Conservation (phyloP, 345 rosid species). For the Acer campestre region DNA sequence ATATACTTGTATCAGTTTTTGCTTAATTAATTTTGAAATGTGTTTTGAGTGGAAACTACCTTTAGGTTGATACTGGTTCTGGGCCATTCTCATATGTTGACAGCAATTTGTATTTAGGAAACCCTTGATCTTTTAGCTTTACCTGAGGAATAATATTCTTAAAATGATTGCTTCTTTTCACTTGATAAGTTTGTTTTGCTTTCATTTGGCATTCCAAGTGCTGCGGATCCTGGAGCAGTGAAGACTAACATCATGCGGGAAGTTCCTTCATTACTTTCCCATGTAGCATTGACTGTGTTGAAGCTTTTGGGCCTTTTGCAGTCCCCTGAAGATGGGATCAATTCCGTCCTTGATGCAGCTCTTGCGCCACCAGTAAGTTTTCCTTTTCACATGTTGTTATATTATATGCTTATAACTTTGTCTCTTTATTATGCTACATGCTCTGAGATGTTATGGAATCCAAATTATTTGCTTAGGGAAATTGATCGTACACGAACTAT, state of each 20-base stretch:
- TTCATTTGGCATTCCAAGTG: conserved; percentile 41
- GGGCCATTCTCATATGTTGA: background rate
- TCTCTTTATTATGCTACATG: background rate
- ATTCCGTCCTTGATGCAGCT: conserved; percentile 75
- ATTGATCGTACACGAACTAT: background rate
- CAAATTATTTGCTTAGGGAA: background rate
- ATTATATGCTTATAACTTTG: background rate
- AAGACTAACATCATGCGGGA: conserved; percentile 90
- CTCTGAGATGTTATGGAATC: background rate
- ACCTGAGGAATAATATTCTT: background rate
- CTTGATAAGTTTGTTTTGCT: conserved; percentile 16
- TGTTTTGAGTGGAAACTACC: background rate
- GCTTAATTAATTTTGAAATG: background rate
- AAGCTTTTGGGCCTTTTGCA: conserved; percentile 62
- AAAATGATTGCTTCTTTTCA: background rate
- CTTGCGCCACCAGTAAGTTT: conserved; percentile 80
- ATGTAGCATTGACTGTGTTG: conserved; percentile 43
- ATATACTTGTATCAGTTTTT: background rate
- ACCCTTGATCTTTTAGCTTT: background rate
- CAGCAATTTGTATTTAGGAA: background rate
- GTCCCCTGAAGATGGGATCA: conserved; percentile 59
- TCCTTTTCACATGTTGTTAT: background rate
- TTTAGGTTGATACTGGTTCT: background rate
- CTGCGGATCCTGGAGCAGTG: conserved; percentile 89
- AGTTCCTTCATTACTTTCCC: conserved; percentile 60